Conservation (phyloP, 202 grass and related monocot genomes). For the Tripidium arundinaceum region DNA sequence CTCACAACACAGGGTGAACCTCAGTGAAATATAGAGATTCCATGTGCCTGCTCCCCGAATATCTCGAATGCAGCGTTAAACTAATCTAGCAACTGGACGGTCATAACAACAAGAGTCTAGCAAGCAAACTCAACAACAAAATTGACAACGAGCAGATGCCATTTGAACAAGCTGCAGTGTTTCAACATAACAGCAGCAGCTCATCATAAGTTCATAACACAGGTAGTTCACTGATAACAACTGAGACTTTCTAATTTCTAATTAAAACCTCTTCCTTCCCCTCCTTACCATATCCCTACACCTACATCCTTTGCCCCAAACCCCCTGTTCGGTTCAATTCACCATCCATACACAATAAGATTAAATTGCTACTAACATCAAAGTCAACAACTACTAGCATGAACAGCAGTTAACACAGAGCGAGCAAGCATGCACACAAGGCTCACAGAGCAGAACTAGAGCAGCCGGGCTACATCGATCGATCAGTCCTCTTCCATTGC, state of each 20-base stretch:
- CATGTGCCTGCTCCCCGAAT: neutral
- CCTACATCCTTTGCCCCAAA: constrained; percentile 32
- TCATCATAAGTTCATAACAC: constrained; percentile 22
- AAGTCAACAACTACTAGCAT: constrained; percentile 22
- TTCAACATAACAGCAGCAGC: constrained; percentile 20
- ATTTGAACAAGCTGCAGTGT: neutral
- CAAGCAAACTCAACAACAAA: neutral
- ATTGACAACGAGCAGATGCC: neutral
- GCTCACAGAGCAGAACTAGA: neutral
- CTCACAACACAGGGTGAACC: neutral
- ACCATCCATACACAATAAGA: constrained; percentile 20
- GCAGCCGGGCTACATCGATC: neutral
- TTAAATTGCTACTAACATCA: constrained; percentile 16
- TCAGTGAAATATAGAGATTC: neutral
- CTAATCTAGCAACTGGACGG: neutral
- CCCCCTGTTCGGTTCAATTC: neutral
- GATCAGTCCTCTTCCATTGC: constrained; percentile 46
- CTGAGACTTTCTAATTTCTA: constrained; percentile 28
- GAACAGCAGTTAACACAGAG: constrained; percentile 32
- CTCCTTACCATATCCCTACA: constrained; percentile 40
- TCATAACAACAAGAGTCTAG: neutral
- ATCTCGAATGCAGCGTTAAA: neutral
- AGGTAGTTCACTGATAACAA: constrained; percentile 37
- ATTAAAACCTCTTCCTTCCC: constrained; percentile 20
- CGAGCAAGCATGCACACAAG: constrained; percentile 17